Evolutionary conservation across 176 grass and related monocot species (phyloP).

Genomic region (Juncus effusus): DNA sequence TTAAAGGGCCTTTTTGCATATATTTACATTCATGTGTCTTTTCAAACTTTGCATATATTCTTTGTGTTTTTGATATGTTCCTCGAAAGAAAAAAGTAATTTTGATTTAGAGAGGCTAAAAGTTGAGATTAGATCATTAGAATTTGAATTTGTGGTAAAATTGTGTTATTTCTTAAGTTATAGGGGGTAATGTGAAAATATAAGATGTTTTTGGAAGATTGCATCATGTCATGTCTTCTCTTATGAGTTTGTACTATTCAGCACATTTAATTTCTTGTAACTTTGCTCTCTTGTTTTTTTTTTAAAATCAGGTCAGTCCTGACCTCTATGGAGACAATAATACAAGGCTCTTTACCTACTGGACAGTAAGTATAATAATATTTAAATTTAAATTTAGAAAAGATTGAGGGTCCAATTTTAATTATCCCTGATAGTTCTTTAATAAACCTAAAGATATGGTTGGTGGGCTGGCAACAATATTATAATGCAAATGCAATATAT

Average conservation of each 20-base stretch:
- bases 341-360: slow-evolving; percentile 88
- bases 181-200: no score
- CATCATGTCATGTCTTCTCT: not conserved
- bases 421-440: not conserved
- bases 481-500: not conserved
- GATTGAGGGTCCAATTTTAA: slow-evolving; percentile 5
- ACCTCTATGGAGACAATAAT: slow-evolving; percentile 82
- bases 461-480: not conserved
- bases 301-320: slow-evolving; percentile 69
- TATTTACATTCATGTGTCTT: slow-evolving; percentile 39
- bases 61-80: no score
- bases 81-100: no score
- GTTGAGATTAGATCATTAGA: no score
- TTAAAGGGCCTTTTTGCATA: slow-evolving; percentile 35
- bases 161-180: no score
- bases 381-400: slow-evolving; percentile 27
- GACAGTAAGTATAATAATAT: slow-evolving; percentile 57
- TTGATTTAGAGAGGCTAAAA: no score
- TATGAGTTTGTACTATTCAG: slow-evolving; percentile 36
- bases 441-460: no score
- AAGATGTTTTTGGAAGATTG: no score
- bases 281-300: slow-evolving; percentile 25
- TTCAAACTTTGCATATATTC: slow-evolving; percentile 31
- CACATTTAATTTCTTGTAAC: slow-evolving; percentile 34
- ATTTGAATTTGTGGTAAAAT: no score